Conservation (phyloP, 108 stramenopile species). For the Pelagomonas calceolata region DNA sequence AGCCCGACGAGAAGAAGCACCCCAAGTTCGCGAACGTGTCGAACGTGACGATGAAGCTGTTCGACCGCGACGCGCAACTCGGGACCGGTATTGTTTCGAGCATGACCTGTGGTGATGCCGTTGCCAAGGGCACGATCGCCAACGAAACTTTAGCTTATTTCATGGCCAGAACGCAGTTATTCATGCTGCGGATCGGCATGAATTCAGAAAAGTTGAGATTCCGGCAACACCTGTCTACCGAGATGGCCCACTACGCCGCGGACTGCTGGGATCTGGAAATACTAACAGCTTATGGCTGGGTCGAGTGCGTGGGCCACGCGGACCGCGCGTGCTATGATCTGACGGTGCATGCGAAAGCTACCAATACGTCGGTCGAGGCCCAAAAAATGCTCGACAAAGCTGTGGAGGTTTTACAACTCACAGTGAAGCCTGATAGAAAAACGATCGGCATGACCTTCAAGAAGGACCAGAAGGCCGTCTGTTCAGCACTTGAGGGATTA, state of each 20-base stretch:
- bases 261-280: conserved; percentile 99
- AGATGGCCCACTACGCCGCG: conserved; percentile 99
- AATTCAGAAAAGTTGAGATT: conserved; percentile 78
- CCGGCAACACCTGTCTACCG: conserved; percentile 95
- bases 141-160: conserved; percentile 99
- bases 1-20: conserved; percentile 93
- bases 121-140: conserved; percentile 56
- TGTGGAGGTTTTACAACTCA: conserved; percentile 63
- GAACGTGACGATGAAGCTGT: conserved; percentile 69
- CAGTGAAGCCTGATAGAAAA: conserved; percentile 79
- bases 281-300: conserved; percentile 91
- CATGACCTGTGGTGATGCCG: conserved; percentile 80
- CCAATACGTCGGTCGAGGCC: conserved; percentile 86
- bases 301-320: conserved; percentile 99
- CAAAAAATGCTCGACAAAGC: conserved; percentile 69
- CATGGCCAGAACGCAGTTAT: conserved; percentile 96
- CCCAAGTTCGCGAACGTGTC: conserved; percentile 77
- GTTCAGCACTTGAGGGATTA: conserved; percentile 75
- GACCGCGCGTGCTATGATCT: conserved; percentile 98
- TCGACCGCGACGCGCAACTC: conserved; percentile 88
- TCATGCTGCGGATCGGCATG: conserved; percentile 94
- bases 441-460: conserved; percentile 78
- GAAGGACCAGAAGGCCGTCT: conserved; percentile 76
- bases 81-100: conserved; percentile 84
- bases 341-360: conserved; percentile 83